Conservation (phyloP, 305 asterid genomes). For the Salvia sclarea region DNA sequence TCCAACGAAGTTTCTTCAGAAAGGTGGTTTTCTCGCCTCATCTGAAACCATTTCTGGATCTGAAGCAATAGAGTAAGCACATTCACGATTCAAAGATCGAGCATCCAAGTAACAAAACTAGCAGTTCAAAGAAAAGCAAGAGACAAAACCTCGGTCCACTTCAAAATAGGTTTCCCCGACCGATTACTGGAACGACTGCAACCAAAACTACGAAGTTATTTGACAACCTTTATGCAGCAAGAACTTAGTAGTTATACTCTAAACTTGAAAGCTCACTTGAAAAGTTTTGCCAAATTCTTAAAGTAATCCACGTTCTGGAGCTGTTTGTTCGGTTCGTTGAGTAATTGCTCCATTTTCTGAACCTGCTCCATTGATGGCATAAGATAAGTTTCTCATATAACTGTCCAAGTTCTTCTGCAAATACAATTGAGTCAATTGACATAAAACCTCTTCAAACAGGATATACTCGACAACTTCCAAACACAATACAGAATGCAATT, state of each 20-base stretch:
- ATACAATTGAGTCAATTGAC: conserved; percentile 24
- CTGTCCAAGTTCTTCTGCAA: conserved; percentile 34
- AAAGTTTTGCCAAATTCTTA: conserved; percentile 56
- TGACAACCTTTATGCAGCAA: background rate
- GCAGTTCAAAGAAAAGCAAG: conserved; percentile 18
- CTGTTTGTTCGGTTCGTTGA: conserved; percentile 39
- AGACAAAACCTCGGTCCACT: conserved; percentile 66
- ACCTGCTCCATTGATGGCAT: conserved; percentile 48
- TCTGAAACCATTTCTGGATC: conserved; percentile 70
- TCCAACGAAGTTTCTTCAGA: conserved; percentile 36
- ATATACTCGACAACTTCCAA: conserved; percentile 16
- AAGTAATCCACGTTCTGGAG: conserved; percentile 43
- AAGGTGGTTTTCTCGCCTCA: conserved; percentile 36
- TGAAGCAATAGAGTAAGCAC: conserved; percentile 29
- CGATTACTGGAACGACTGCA: conserved; percentile 67
- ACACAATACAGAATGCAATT: too few relatives aligned
- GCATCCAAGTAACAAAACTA: conserved; percentile 20
- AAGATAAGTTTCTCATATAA: conserved; percentile 31
- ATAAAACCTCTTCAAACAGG: background rate
- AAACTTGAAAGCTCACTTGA: conserved; percentile 49
- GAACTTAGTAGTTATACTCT: conserved; percentile 7
- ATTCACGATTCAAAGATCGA: conserved; percentile 26
- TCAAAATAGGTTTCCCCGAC: conserved; percentile 61
- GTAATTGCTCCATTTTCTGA: conserved; percentile 60
- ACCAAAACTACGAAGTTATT: conserved; percentile 21